Evolutionary conservation across 176 grass and related monocot genomes (phyloP), one percentile per base, ranked within the genome.

Genomic region (Oryza australiensis): DNA sequence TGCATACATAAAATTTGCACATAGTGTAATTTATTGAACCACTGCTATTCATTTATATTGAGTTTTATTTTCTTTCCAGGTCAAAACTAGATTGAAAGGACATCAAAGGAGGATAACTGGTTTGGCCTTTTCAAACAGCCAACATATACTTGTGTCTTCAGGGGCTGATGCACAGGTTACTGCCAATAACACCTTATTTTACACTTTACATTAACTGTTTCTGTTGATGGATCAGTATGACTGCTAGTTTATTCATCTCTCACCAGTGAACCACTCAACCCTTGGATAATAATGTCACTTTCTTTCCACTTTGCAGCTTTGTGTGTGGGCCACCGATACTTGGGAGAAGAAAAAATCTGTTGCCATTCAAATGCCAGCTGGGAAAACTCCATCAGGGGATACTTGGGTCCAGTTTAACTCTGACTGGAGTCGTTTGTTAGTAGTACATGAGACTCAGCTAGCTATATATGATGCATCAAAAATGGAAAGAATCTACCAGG

Each of bases 71-170:
- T 83, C 53, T 59, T 23, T 48, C 78, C 84, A 97, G 95, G 92
- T 97, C 62, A 94, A 94, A 91, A 97, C 74, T 76, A 95, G 62
- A 89, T 86, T 98, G 49, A 98, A 85, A 95, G 92, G 95, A 16
- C 95, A 98, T 83, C 92, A 92, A 79, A 98, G 94, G 87, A 91
- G 90, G 86, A 90, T 98, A 88, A 93, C 90, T 28, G 95, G 95
- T 16, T 81, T 98, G 68, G 88, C 95, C 62, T 98, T 98, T 55
- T 98, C 95, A n/a, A 89, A 71, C 86, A 88, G 68, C 82, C 86
- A 84, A 71, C 74, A 91, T 77, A 84, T 98, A 78, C 92, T 98
- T 12, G 95, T 98, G 72, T 98, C 95, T 75, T 98, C 95, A 75
- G 95, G 92, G 53, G 95, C 95, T 66, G 95, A 98, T 91, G 95